Evolutionary conservation across 441 rosid genomes (phyloP), one percentile per base, ranked within the genome.

Genomic region (Brassica balearica): DNA sequence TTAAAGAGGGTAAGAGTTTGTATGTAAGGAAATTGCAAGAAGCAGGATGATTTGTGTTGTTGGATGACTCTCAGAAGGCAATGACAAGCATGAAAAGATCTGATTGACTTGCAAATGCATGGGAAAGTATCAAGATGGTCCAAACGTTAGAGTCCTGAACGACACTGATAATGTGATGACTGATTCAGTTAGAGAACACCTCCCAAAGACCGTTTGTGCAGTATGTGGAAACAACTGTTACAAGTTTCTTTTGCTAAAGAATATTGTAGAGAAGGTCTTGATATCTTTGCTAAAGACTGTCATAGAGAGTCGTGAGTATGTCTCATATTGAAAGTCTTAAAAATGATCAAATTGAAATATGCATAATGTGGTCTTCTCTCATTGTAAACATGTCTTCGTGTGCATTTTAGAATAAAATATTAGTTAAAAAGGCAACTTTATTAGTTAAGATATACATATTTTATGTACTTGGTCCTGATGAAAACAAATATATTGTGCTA

Each of bases 71-170:
- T 80, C 82, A 84, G 79, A 90, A 58, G 73, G 80, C 70, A 0
- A 80, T 76, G 25, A 81, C 82, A 0, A 87, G 90, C 4, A 23
- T 55, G 0, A 87, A 88, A 36, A 95, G 82, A 1, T 82, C 82
- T 0, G 88, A 87, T 64, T 87, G 19, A 85, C 86, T 65, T 94
- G 97, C 84, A 94, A 89, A 73, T 94, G 97, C 69, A 83, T 94
- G 93, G 96, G 95, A 2, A 89, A 92, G 80, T 92, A 94, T 86
- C 84, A 83, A 76, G 87, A 82, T 5, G 96, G 87, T 15, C 98
- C 97, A 34, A 94, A 90, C 53, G 90, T 89, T 6, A 84, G 85
- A 82, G 78, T 88, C 5, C 58, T 58, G 22, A 78, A 77, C 17
- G 77, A 79, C 71, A 72, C 55, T 8, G 77, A 66, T 15, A 81